Evolutionary conservation across 2,329 filamentous ascomycete species (phyloP).

Genomic region (Cytospora schulzeri): DNA sequence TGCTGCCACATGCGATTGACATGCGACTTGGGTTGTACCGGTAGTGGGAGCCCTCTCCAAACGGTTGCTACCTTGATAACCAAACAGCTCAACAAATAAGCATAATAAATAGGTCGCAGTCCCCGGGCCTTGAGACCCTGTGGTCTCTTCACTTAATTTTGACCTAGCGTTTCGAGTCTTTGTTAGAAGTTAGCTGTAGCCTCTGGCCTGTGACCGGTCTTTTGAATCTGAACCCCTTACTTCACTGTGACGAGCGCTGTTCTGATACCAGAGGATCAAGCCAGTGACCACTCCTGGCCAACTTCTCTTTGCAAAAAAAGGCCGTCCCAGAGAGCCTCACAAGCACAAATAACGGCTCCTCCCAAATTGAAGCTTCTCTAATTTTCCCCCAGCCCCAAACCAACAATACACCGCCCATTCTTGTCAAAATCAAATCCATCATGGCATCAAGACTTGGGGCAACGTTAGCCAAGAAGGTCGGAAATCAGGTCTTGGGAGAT

Average conservation of each 20-base stretch:
- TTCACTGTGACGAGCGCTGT: slow-evolving; percentile 7
- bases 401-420: not conserved
- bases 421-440: not conserved
- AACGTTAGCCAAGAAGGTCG: not conserved
- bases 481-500: slow-evolving; percentile 11
- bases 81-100: slow-evolving; percentile 1
- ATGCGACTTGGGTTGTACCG: slow-evolving; percentile 1
- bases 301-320: not conserved
- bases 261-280: slow-evolving; percentile 5
- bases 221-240: slow-evolving; percentile 9
- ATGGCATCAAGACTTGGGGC: slow-evolving; percentile 4
- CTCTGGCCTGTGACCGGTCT: slow-evolving; percentile 1
- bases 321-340: not conserved
- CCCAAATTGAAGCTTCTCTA: not conserved
- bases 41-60: slow-evolving; percentile 13
- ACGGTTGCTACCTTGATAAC: too few species aligned
- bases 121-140: not conserved
- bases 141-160: not conserved
- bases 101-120: slow-evolving; percentile 5
- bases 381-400: not conserved
- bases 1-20: slow-evolving; percentile 12
- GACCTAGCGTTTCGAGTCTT: not conserved
- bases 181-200: slow-evolving; percentile 12
- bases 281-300: not conserved
- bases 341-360: not conserved